Percentiles rank a stretch among this genome's conserved stretches.
Evolutionary conservation across 306 rosid genomes (phyloP).

Genomic region (Alnus rubra): DNA sequence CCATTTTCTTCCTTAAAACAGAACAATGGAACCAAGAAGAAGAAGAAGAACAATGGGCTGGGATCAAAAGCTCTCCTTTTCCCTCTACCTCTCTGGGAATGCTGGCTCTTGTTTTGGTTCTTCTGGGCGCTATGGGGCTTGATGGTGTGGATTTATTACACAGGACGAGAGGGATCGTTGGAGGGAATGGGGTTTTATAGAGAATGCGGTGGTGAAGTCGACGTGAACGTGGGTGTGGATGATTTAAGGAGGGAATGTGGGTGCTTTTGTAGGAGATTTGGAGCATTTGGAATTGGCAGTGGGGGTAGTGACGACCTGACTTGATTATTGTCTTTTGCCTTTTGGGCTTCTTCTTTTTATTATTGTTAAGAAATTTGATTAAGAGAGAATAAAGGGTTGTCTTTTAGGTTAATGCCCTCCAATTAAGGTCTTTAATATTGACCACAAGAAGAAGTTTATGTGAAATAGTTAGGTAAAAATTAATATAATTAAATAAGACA

Average conservation of each 20-base stretch:
- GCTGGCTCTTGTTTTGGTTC: background rate
- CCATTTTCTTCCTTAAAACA: slow-evolving; percentile 12
- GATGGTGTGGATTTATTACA: background rate
- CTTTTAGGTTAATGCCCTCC: background rate
- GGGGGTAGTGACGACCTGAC: background rate
- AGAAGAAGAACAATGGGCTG: background rate
- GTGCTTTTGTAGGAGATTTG: no score
- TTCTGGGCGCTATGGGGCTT: background rate
- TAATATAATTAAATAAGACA: no score
- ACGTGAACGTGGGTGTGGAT: background rate
- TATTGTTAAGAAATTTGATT: no score
- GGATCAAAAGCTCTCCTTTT: background rate
- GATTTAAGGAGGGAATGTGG: no score
- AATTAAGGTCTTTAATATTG: background rate
- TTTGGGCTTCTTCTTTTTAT: background rate
- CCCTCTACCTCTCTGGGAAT: background rate
- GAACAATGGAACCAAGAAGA: slow-evolving; percentile 15
- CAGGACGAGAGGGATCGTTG: background rate
- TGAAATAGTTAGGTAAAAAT: no score
- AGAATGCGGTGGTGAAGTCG: background rate
- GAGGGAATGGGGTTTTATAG: background rate
- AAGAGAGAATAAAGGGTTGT: background rate
- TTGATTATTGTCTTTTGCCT: background rate
- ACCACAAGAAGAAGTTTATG: background rate
- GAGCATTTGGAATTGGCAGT: no score